A percentile compares a stretch with the other conserved stretches of the same genome.
Conservation (phyloP, 139 green algal species). For the Spirogloea muscicola region DNA sequence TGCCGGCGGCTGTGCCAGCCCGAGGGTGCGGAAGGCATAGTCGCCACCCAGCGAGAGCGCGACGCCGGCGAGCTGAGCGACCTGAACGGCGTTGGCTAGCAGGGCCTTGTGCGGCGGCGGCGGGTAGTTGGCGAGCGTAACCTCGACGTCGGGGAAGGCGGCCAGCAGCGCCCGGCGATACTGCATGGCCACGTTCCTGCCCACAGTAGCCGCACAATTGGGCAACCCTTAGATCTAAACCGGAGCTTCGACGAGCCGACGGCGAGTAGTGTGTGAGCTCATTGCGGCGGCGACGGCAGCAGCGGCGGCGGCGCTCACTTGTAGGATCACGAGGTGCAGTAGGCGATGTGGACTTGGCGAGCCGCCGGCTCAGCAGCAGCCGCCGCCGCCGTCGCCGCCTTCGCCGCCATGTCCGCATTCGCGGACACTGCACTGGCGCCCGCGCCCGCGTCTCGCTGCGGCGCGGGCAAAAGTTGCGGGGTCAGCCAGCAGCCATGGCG, state of each 20-base stretch:
- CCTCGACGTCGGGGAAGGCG: constrained; percentile 52
- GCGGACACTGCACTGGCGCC: too few species aligned
- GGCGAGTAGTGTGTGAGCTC: background rate
- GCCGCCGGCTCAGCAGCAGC: too few species aligned
- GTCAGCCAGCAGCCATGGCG: too few species aligned
- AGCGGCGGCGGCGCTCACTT: too few species aligned
- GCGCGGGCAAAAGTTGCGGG: too few species aligned
- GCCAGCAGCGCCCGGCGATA: constrained; percentile 54
- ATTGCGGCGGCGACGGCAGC: too few species aligned
- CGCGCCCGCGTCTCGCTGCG: too few species aligned
- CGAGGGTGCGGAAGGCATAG: constrained; percentile 47
- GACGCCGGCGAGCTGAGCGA: constrained; percentile 51
- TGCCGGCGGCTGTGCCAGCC: constrained; percentile 22
- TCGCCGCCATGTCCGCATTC: too few species aligned
- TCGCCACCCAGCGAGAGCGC: constrained; percentile 51
- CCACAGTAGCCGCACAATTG: background rate
- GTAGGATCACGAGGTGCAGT: constrained; percentile 66
- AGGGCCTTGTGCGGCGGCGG: constrained; percentile 13
- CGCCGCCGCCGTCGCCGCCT: too few species aligned
- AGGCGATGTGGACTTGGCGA: constrained; percentile 54
- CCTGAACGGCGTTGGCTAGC: constrained; percentile 35
- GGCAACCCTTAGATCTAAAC: background rate
- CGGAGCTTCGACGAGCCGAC: background rate
- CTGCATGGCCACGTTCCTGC: constrained; percentile 64
- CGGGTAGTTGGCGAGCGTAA: constrained; percentile 58